A percentile compares a stretch with the other conserved stretches of the same genome.
phyloP scores from a whole-genome alignment of 2,329 filamentous ascomycete genomes.

The Alternaria dauci region DNA sequence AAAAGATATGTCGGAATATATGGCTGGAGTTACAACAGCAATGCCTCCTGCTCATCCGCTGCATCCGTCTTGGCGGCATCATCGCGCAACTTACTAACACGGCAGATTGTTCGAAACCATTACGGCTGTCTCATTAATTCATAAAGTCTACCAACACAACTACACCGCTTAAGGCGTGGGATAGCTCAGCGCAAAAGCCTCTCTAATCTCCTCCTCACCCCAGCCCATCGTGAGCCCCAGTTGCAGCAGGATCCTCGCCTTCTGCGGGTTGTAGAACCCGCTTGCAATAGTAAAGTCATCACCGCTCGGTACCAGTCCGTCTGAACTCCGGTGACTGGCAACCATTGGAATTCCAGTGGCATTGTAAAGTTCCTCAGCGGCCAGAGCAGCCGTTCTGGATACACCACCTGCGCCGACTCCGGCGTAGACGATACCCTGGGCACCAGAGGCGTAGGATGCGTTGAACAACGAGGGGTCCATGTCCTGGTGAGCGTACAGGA shows the following conservation, averaged over 20 bases:
- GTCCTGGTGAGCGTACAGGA: slow-evolving; percentile 65
- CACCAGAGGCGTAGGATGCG: slow-evolving; percentile 60
- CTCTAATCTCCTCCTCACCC: slow-evolving; percentile 56
- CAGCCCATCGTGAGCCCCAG: slow-evolving; percentile 45
- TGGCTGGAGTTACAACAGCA: neutral
- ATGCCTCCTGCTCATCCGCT: neutral
- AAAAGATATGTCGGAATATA: neutral
- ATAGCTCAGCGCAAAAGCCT: slow-evolving; percentile 45
- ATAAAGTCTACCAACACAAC: neutral
- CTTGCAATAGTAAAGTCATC: slow-evolving; percentile 53
- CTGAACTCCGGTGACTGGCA: slow-evolving; percentile 61
- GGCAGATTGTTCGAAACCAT: neutral
- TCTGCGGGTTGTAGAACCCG: slow-evolving; percentile 65
- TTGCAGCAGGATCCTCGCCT: slow-evolving; percentile 62
- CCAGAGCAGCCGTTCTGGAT: slow-evolving; percentile 32
- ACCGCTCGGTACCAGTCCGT: slow-evolving; percentile 59
- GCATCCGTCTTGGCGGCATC: neutral
- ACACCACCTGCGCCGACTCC: slow-evolving; percentile 65
- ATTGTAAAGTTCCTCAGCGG: slow-evolving; percentile 56
- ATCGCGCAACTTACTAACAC: neutral
- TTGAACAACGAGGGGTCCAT: slow-evolving; percentile 59
- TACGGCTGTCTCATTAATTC: neutral
- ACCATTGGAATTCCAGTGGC: slow-evolving; percentile 61
- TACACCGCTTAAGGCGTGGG: slow-evolving; percentile 25
- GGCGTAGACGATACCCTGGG: slow-evolving; percentile 64